A percentile compares a stretch with the other conserved stretches of the same genome.
These are phyloP conservation scores for Picea abies DNA, from an alignment of 83 land plant species.

Conservation along the genomic window DNA sequence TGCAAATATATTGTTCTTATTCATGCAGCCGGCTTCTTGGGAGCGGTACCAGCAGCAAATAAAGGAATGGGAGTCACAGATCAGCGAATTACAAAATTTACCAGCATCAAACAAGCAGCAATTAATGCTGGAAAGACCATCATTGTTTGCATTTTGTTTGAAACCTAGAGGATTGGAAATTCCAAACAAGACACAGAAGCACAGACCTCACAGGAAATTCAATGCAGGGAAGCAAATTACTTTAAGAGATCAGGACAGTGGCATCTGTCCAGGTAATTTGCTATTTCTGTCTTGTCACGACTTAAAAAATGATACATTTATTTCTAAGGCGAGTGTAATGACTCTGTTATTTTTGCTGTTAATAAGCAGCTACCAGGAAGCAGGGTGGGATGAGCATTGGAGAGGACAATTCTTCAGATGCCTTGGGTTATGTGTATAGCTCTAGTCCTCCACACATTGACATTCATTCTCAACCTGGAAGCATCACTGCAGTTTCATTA, in stretches of 20 bases:
- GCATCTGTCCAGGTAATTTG: constrained; percentile 37
- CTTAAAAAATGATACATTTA: not conserved
- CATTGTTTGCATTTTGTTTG: constrained; percentile 93
- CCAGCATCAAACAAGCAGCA: constrained; percentile 49
- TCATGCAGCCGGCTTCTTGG: constrained; percentile 85
- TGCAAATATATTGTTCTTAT: not conserved
- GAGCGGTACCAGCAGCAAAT: constrained; percentile 79
- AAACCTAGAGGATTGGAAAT: constrained; percentile 88
- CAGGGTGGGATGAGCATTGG: constrained; percentile 37
- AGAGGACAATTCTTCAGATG: constrained; percentile 43
- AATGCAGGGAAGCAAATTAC: constrained; percentile 37
- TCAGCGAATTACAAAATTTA: constrained; percentile 27
- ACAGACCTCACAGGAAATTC: constrained; percentile 76
- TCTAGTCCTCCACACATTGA: constrained; percentile 41
- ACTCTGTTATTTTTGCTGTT: not conserved
- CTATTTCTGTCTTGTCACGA: not conserved
- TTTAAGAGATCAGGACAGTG: constrained; percentile 42
- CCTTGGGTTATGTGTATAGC: constrained; percentile 14
- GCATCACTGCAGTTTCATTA: constrained; percentile 36
- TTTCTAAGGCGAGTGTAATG: not conserved
- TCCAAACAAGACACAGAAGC: constrained; percentile 75
- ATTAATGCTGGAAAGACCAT: constrained; percentile 54
- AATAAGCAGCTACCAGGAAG: constrained; percentile 46
- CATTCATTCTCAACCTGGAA: constrained; percentile 22
- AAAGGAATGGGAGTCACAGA: constrained; percentile 69